These are phyloP conservation scores for Aureobasidium uvarum DNA, from an alignment of 2,329 filamentous ascomycete genomes.

Conservation along the genomic window DNA sequence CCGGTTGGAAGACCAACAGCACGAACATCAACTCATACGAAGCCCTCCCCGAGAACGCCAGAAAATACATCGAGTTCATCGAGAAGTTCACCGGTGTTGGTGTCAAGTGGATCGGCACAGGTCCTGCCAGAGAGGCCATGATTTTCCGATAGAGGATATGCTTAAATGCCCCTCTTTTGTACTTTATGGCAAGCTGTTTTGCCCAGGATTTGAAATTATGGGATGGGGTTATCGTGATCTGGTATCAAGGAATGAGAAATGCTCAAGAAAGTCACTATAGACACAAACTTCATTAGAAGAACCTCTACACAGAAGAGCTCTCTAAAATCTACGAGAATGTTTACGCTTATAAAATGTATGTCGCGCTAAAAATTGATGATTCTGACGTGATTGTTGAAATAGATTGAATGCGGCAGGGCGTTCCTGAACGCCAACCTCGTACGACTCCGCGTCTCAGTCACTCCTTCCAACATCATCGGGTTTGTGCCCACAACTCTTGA, in stretches of 20 bases:
- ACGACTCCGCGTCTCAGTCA: background rate
- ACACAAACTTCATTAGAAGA: slow-evolving; percentile 15
- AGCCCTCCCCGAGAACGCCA: slow-evolving; percentile 63
- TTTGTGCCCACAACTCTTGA: background rate
- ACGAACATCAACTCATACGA: slow-evolving; percentile 59
- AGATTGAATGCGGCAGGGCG: background rate
- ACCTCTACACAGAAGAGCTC: slow-evolving; percentile 4
- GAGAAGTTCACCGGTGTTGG: slow-evolving; percentile 64
- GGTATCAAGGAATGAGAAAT: slow-evolving; percentile 22
- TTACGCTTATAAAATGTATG: background rate
- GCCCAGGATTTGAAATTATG: slow-evolving; percentile 8
- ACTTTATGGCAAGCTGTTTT: slow-evolving; percentile 4
- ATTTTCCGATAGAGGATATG: slow-evolving; percentile 40
- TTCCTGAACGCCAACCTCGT: background rate
- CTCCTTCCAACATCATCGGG: background rate
- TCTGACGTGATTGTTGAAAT: slow-evolving; percentile 6
- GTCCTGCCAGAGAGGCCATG: slow-evolving; percentile 64
- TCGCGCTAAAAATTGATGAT: background rate
- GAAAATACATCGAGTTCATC: slow-evolving; percentile 65
- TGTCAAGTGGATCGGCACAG: slow-evolving; percentile 66
- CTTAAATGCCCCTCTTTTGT: slow-evolving; percentile 1
- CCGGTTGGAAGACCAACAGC: slow-evolving; percentile 67
- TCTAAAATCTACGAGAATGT: background rate
- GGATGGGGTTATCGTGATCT: slow-evolving; percentile 9
- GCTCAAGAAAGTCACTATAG: slow-evolving; percentile 14